A percentile compares a stretch with the other conserved stretches of the same genome.
Conservation (phyloP, 371 early-diverging fungal species). For the Haplosporangium sp. region DNA sequence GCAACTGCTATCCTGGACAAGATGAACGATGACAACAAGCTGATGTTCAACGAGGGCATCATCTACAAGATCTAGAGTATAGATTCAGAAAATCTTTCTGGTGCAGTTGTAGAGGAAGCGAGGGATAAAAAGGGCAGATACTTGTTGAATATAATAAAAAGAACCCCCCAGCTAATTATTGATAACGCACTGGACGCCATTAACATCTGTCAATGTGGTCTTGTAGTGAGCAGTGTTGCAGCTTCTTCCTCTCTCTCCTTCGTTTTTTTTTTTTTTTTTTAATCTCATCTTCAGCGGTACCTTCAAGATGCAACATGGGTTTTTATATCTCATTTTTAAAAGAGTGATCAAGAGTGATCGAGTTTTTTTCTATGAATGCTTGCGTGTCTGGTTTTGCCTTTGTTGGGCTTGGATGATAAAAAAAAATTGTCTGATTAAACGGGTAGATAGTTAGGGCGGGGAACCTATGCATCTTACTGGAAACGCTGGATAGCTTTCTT, state of each 20-base stretch:
- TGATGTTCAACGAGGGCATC: slow-evolving; percentile 76
- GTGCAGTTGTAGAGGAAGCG: neutral
- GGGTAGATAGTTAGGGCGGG: too few species aligned
- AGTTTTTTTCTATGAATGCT: too few species aligned
- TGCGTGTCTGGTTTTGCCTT: too few species aligned
- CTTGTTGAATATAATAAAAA: too few species aligned
- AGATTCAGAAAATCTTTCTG: neutral
- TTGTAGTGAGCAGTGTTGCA: too few species aligned
- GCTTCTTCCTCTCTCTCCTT: too few species aligned
- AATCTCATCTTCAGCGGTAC: neutral
- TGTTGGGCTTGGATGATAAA: too few species aligned
- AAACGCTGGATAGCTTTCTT: slow-evolving; percentile 47
- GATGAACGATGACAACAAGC: slow-evolving; percentile 75
- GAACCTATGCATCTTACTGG: slow-evolving; percentile 14
- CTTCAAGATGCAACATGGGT: neutral
- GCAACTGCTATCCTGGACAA: slow-evolving; percentile 61
- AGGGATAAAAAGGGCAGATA: neutral
- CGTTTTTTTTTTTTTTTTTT: neutral
- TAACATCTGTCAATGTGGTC: too few species aligned
- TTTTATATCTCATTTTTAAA: too few species aligned
- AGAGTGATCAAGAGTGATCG: too few species aligned
- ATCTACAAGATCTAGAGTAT: slow-evolving; percentile 70
- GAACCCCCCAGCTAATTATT: too few species aligned
- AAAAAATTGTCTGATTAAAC: neutral
- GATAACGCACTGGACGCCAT: neutral